phyloP scores from a whole-genome alignment of 2,329 filamentous ascomycete species.

The Alternaria alternata region DNA sequence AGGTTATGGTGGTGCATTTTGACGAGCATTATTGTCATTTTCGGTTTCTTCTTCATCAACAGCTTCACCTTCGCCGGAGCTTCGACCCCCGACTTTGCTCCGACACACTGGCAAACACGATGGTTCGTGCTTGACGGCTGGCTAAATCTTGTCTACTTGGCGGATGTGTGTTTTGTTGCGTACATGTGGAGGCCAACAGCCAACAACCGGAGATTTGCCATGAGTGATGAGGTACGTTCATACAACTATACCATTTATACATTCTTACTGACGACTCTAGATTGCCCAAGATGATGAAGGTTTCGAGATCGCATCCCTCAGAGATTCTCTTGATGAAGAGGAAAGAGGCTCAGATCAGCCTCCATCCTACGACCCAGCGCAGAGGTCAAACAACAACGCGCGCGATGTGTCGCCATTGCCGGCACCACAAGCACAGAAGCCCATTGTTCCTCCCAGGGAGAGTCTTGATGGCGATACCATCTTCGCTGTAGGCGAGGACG shows the following conservation, averaged over 20 bases:
- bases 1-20: constrained; percentile 99
- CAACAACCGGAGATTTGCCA: constrained; percentile 96
- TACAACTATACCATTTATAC: not conserved
- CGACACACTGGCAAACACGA: constrained; percentile 94
- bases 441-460: constrained; percentile 60
- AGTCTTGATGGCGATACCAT: constrained; percentile 90
- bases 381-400: constrained; percentile 35
- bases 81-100: constrained; percentile 86
- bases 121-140: constrained; percentile 99
- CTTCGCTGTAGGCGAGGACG: constrained; percentile 89
- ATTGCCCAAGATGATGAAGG: constrained; percentile 98
- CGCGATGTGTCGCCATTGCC: constrained; percentile 60
- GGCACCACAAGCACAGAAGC: constrained; percentile 61
- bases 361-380: constrained; percentile 52
- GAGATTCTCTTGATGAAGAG: constrained; percentile 74
- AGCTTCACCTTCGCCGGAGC: constrained; percentile 91
- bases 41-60: constrained; percentile 98
- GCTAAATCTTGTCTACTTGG: constrained; percentile 95
- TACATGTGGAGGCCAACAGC: constrained; percentile 97
- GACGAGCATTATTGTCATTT: constrained; percentile 90
- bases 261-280: constrained; percentile 54
- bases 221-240: constrained; percentile 85
- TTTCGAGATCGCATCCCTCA: constrained; percentile 94
- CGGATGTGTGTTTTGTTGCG: constrained; percentile 89
- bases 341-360: constrained; percentile 55